Evolutionary conservation across 805 yeast genomes (phyloP).

Genomic region (Huiozyma naganishii): DNA sequence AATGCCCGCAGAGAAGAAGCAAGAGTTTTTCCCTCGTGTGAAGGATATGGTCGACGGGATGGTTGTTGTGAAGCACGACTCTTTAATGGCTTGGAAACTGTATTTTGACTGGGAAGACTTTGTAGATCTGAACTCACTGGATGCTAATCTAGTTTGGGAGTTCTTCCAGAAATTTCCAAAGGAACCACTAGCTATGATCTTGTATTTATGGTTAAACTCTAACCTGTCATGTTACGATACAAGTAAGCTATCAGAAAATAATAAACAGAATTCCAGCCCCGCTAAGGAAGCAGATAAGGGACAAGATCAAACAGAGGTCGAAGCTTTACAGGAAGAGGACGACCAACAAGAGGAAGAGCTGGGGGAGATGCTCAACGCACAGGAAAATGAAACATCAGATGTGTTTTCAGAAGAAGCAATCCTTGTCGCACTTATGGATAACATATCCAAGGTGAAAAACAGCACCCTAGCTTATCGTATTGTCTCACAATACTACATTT

Average conservation of each 20-base stretch:
- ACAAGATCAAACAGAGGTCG: conserved; percentile 3
- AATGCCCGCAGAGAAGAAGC: conserved; percentile 38
- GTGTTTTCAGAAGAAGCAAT: conserved; percentile 35
- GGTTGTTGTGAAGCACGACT: conserved; percentile 54
- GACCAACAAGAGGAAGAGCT: conserved; percentile 12
- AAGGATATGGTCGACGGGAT: conserved; percentile 56
- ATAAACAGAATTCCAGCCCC: conserved; percentile 3
- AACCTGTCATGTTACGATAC: conserved; percentile 55
- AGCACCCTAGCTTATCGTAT: conserved; percentile 58
- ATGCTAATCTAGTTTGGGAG: conserved; percentile 34
- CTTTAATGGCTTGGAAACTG: conserved; percentile 58
- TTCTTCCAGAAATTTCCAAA: conserved; percentile 47
- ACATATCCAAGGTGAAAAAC: conserved; percentile 34
- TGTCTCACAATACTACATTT: conserved; percentile 46
- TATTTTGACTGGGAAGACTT: conserved; percentile 69
- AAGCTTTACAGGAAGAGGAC: conserved; percentile 7
- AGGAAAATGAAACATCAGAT: conserved; percentile 9
- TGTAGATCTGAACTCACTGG: conserved; percentile 37
- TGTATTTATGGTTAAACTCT: conserved; percentile 55
- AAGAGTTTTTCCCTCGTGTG: conserved; percentile 32
- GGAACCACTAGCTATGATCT: conserved; percentile 50
- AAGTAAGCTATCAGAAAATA: conserved; percentile 12
- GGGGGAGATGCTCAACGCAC: conserved; percentile 18
- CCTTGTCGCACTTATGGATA: conserved; percentile 39
- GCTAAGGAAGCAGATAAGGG: conserved; percentile 4